phyloP scores from a whole-genome alignment of 75 land plant genomes.

The Selaginella moellendorffii region DNA sequence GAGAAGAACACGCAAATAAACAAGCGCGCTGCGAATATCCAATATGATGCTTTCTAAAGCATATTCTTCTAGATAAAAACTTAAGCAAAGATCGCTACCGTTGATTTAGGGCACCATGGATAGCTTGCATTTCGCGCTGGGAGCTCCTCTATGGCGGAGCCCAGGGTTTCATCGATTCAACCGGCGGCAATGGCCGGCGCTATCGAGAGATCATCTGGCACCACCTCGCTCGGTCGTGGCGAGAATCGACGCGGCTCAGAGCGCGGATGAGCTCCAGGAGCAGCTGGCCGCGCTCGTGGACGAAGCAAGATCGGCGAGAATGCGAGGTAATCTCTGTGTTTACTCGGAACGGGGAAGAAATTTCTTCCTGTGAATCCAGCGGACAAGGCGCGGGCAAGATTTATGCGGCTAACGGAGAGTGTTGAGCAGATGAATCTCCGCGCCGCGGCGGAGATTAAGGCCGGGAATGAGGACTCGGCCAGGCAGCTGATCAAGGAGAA shows the following conservation, averaged over 20 bases:
- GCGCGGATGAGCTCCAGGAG: conserved; percentile 30
- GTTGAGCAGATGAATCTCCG: conserved; percentile 57
- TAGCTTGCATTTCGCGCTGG: too few relatives aligned
- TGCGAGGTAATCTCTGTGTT: conserved; percentile 50
- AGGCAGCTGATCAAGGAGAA: conserved; percentile 58
- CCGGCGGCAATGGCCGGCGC: too few relatives aligned
- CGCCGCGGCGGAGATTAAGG: conserved; percentile 40
- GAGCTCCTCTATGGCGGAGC: too few relatives aligned
- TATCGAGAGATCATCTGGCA: too few relatives aligned
- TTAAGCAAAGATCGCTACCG: too few relatives aligned
- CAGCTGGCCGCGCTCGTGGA: conserved; percentile 44
- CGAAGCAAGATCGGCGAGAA: conserved; percentile 40
- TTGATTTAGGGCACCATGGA: too few relatives aligned
- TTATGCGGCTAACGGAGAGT: conserved; percentile 63
- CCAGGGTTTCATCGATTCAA: too few relatives aligned
- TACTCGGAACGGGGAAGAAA: too few relatives aligned
- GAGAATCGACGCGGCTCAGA: not conserved
- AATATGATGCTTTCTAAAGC: too few relatives aligned
- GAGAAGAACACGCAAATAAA: too few relatives aligned
- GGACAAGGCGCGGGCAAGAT: conserved; percentile 53
- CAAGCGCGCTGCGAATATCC: too few relatives aligned
- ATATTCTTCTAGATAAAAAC: too few relatives aligned
- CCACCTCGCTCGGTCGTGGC: not conserved
- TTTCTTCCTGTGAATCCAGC: conserved; percentile 40
- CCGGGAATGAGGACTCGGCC: conserved; percentile 59